Evolutionary conservation across 208 protist genomes (phyloP).

Genomic region (Leishmania amazonensis): DNA sequence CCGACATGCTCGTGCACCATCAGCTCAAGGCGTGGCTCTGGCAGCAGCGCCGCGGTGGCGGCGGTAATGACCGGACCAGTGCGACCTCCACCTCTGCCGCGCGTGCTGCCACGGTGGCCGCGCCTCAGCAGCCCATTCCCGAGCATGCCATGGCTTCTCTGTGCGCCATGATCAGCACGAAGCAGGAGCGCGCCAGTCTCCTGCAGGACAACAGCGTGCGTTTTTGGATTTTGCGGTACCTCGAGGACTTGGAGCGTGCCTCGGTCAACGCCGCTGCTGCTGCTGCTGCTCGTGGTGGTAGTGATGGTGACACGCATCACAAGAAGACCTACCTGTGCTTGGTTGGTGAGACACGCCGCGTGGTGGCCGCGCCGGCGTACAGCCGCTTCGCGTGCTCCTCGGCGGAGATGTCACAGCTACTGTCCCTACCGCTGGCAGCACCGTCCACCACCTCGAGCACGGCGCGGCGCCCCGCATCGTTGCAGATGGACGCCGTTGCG

Average conservation of each 20-base stretch:
- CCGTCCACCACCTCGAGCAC: not conserved
- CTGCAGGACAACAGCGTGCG: constrained; percentile 83
- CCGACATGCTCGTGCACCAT: constrained; percentile 92
- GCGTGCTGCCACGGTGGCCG: constrained; percentile 1
- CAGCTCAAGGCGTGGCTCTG: constrained; percentile 88
- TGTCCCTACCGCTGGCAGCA: not conserved
- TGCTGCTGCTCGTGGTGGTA: not conserved
- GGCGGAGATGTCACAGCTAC: constrained; percentile 14
- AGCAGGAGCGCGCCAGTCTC: constrained; percentile 81
- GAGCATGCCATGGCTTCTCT: constrained; percentile 85
- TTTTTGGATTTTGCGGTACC: constrained; percentile 77
- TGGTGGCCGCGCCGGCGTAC: constrained; percentile 73
- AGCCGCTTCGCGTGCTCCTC: constrained; percentile 28
- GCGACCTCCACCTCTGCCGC: not conserved
- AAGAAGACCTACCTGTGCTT: constrained; percentile 57
- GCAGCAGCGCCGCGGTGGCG: constrained; percentile 22
- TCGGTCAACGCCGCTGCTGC: not conserved
- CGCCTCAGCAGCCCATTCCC: constrained; percentile 45
- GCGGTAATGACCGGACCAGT: not conserved
- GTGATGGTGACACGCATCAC: constrained; percentile 9
- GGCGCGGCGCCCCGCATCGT: constrained; percentile 8
- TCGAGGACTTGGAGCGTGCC: constrained; percentile 42
- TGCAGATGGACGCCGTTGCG: constrained; percentile 7
- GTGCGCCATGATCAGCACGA: constrained; percentile 79
- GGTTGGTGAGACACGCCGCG: constrained; percentile 69